Base-by-base conservation (phyloP, 2,329 filamentous ascomycete species). In the Cercospora berteroae region DNA sequence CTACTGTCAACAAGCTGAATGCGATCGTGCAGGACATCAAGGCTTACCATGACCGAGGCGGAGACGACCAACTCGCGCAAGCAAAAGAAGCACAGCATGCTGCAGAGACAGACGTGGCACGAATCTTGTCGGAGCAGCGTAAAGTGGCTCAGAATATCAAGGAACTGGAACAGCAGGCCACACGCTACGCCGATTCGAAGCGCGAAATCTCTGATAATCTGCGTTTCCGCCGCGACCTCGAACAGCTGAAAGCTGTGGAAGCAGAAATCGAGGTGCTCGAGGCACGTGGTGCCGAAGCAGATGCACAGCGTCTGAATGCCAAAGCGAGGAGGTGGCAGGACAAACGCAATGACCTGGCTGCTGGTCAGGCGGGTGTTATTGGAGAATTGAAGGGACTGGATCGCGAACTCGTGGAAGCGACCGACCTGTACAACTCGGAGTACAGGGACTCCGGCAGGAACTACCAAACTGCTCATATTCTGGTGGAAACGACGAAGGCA, bases 151-250 rank as follows among this genome's bases (percentile, higher is more conserved):
- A 86, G 25, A 86, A 90, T 64, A 88, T 92, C 68, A 95, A 96
- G 79, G 89, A 89, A 72, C 85, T 97, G 60, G 90, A 90, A 71
- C 87, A 91, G 59, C 89, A 93, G 62, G 86, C 94, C 61, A 88
- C 89, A 73, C 92, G 93, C 74, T 91, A 92, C 65, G 91, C 94
- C 70, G 88, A 89, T 67, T 94, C 89, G 65, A 94, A 93, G 80
- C 90, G 92, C 74, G 93, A 92, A 70, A 97, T 99, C 73, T 85
- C 84, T 23, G 93, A 98, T 77, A 99, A 99, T 74, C 82, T 98
- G 61, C 89, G 89, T 69, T 97, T 93, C 77, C 91, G 95, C 66
- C 90, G 90, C 76, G 90, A 91, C 68, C 83, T 88, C 65, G 86
- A 88, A 64, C 85, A 89, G 42, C 84, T 97, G 1, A 85, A 91